Percentiles rank a stretch among this genome's conserved stretches.
phyloP scores from a whole-genome alignment of 306 rosid species.

The barrel medic (Medicago truncatula) region MtrunA17r5.0-ANR NC_053043.1:22179501-22180000 shows the following conservation, averaged over 20 bases:
- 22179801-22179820: too few species aligned
- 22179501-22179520: constrained; percentile 25
- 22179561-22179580: constrained; percentile 35
- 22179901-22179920: too few species aligned
- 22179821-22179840: too few species aligned
- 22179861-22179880: too few species aligned
- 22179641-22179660: constrained; percentile 33
- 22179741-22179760: neutral
- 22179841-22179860: too few species aligned
- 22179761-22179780: neutral
- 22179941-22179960: too few species aligned
- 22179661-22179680: constrained; percentile 11
- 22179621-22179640: constrained; percentile 27
- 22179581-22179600: constrained; percentile 23
- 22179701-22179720: neutral
- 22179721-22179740: neutral
- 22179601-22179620: constrained; percentile 29
- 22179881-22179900: too few species aligned
- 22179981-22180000: too few species aligned
- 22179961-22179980: too few species aligned
- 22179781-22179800: too few species aligned
- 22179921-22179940: too few species aligned
- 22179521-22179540: constrained; percentile 37
- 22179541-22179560: constrained; percentile 27
- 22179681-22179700: neutral